These are phyloP conservation scores for Fusarium devonianum DNA, from an alignment of 2,329 filamentous ascomycete genomes.

Conservation along the genomic window DNA sequence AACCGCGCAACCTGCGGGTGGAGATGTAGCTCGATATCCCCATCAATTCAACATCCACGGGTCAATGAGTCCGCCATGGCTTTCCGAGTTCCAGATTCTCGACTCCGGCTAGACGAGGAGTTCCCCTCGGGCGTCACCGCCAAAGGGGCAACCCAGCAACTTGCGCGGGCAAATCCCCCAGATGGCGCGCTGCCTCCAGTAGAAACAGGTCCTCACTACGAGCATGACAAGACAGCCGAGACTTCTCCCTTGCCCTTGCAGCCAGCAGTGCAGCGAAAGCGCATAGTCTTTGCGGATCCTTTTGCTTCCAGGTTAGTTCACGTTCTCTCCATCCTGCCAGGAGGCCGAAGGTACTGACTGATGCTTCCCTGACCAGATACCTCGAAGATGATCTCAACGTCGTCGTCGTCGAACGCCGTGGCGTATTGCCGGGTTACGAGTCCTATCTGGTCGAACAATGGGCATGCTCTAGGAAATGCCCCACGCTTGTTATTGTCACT, in stretches of 20 bases:
- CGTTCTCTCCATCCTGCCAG: not conserved
- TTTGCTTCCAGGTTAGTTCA: conserved; percentile 61
- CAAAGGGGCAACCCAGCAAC: conserved; percentile 34
- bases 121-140: conserved; percentile 21
- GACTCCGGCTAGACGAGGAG: conserved; percentile 42
- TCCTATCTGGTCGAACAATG: conserved; percentile 96
- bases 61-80: conserved; percentile 49
- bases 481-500: conserved; percentile 89
- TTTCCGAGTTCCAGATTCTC: conserved; percentile 46
- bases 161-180: conserved; percentile 31
- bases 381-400: conserved; percentile 86
- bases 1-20: conserved; percentile 18
- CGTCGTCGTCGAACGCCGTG: conserved; percentile 74
- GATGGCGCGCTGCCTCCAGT: conserved; percentile 31
- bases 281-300: conserved; percentile 65
- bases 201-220: conserved; percentile 30
- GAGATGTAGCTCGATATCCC: conserved; percentile 39
- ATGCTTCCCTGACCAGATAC: conserved; percentile 58
- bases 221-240: conserved; percentile 25
- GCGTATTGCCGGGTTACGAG: conserved; percentile 82
- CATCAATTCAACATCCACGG: conserved; percentile 32
- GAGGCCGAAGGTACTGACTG: conserved; percentile 20
- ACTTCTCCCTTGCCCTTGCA: conserved; percentile 16
- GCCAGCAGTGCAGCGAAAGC: conserved; percentile 45
- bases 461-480: conserved; percentile 90